Evolutionary conservation across 495 filamentous ascomycete species (phyloP), one percentile per base, ranked within the genome.

Genomic region (Lentithecium fluviatile): DNA sequence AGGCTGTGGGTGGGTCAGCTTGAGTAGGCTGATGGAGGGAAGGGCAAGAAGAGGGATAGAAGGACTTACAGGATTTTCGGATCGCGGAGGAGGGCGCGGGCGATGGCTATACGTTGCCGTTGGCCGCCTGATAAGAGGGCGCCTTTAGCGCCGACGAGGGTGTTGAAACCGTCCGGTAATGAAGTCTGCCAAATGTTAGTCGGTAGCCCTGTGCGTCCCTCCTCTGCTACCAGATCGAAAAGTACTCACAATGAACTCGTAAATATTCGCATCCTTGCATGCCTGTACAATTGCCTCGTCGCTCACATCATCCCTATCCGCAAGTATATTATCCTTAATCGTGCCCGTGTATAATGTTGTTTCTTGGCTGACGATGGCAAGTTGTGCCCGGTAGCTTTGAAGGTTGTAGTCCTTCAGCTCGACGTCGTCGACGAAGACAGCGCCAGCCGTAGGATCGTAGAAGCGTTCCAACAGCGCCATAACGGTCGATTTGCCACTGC

Each of bases 261-360:
- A 90, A 66, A 96, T 96, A 66, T 95, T 96, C 42, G 91, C 91
- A 69, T 92, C 87, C 58, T 85, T 86, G 78, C 90, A 94, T 13
- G 88, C 89, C 63, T 86, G 80, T 49, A 86, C 78, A 32, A 96
- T 79, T 5, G 79, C 78, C 37, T 84, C 86, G 42, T 95, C 89
- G 0, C 82, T 71, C 17, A 88, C 80, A 46, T 87, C 80, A 8
- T 85, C 81, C 10, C 43, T 50, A 51, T 83, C 81, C 11, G 79
- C 78, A 6, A 94, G 70, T 56, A 95, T 83, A 66, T 95, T 95
- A 45, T 96, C 91, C 47, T 82, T 80, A 67, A 96, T 86, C 2
- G 86, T 89, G 23, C 91, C 91, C 62, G 91, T 88, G 74, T 93
- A 95, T 10, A 96, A 73, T 2, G 88, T 94, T 13, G 91, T 89